A percentile compares a stretch with the other conserved stretches of the same genome.
phyloP scores from a whole-genome alignment of 805 yeast genomes.

The Yarrowia hollandica region DNA sequence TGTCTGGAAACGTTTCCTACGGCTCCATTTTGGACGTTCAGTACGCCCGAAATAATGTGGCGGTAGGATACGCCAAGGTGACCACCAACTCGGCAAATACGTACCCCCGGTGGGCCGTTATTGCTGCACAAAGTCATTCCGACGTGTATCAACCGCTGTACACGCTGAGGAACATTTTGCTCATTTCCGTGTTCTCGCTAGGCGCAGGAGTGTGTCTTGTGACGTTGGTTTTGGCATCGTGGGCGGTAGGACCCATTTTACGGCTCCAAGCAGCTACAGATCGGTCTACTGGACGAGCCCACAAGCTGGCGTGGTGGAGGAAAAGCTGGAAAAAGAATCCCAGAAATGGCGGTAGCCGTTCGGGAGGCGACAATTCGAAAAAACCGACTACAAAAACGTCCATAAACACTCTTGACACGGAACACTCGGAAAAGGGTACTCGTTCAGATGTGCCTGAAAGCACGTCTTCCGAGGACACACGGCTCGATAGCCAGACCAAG shows the following conservation, averaged over 20 bases:
- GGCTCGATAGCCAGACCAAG: background rate
- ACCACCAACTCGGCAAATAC: background rate
- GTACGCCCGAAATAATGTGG: conserved; percentile 8
- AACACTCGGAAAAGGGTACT: background rate
- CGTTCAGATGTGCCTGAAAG: conserved; percentile 2
- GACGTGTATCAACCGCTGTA: conserved; percentile 64
- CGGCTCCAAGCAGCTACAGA: conserved; percentile 83
- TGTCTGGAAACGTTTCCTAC: background rate
- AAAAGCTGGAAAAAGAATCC: background rate
- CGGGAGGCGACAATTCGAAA: background rate
- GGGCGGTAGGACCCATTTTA: conserved; percentile 81
- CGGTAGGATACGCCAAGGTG: conserved; percentile 6
- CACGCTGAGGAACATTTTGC: conserved; percentile 63
- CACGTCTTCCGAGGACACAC: conserved; percentile 15
- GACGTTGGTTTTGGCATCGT: conserved; percentile 71
- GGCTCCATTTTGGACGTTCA: conserved; percentile 7
- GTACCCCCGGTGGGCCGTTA: conserved; percentile 63
- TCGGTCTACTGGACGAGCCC: conserved; percentile 46
- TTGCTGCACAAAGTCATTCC: conserved; percentile 61
- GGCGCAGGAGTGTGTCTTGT: conserved; percentile 75
- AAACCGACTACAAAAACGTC: background rate
- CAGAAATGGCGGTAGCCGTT: background rate
- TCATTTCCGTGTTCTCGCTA: conserved; percentile 62
- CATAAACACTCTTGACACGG: background rate
- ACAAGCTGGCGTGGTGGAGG: conserved; percentile 11